Evolutionary conservation across 495 filamentous ascomycete species (phyloP), one percentile per base, ranked within the genome.

Genomic region (Cudoniella acicularis): DNA sequence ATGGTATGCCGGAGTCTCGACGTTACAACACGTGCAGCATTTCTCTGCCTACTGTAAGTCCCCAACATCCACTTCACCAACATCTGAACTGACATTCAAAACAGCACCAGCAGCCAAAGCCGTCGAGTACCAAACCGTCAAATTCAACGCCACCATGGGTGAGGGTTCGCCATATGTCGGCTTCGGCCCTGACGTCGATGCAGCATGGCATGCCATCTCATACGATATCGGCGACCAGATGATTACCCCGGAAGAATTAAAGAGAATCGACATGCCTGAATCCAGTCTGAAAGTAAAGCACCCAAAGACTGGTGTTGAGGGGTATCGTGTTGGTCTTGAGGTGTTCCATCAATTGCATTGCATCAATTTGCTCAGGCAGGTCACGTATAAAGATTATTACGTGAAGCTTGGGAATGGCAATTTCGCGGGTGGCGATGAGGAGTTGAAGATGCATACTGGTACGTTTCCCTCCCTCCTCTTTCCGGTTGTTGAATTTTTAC

Each of bases 321-420:
- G 78, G 0, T 81, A 78, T 59, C 69, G 79, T 11, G 75, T 79
- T 1, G 78, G 75, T 6, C 63, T 83, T n/a, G 79, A 83, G 51
- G 77, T 81, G 1, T 81, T 83, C 67, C 78, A 83, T 64, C 78
- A 83, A 64, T 69, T 83, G 18, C 78, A 79, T 61, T 83, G 80
- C 66, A 66, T 82, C 42, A 79, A 82, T 60, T 62, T 80, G 20
- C 50, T 81, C 2, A 71, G 80, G 11, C 76, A 79, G 48, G 70
- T 75, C 10, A 71, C 76, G 1, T 77, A 80, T 61, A 75, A 73
- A 24, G 74, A 80, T 13, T 75, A 82, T 59, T 79, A 79, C 61
- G 62, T 68, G 18, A 66, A 72, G 16, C 54, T 74, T 18, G 74
- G 74, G 11, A 66, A 63, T 48, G 65, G 65, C 13, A 59, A 72